These are phyloP conservation scores for Gaertneriomyces sp. DNA, from an alignment of 192 early-diverging fungal genomes.

Conservation along the genomic window DNA sequence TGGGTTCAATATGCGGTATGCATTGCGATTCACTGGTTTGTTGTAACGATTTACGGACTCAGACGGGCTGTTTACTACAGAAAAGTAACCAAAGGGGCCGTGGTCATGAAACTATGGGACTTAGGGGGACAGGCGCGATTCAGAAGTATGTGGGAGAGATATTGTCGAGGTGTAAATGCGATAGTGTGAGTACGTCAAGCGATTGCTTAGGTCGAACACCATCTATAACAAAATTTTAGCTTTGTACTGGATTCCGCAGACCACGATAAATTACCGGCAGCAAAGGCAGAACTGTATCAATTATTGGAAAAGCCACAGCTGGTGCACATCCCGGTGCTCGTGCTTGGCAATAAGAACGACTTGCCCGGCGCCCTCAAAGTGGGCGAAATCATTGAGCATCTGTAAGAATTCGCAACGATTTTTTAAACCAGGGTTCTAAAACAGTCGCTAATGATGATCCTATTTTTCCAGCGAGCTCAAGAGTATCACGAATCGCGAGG, in stretches of 20 bases:
- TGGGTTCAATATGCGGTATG: constrained; percentile 98
- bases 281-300: constrained; percentile 84
- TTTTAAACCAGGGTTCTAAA: neutral
- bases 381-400: constrained; percentile 83
- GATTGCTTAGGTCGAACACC: neutral
- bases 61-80: constrained; percentile 15
- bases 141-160: constrained; percentile 89
- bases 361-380: constrained; percentile 80
- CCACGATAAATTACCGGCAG: constrained; percentile 86
- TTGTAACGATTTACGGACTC: neutral
- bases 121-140: constrained; percentile 95
- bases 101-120: constrained; percentile 99
- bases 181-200: constrained; percentile 71
- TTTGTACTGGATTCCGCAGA: constrained; percentile 98
- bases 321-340: constrained; percentile 90
- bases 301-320: constrained; percentile 92
- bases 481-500: constrained; percentile 86
- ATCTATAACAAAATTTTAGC: constrained; percentile 31
- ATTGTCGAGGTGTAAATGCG: constrained; percentile 84
- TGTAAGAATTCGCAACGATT: constrained; percentile 56
- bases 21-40: constrained; percentile 52
- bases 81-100: constrained; percentile 56
- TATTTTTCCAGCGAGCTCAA: constrained; percentile 67
- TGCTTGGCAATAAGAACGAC: constrained; percentile 99
- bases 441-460: neutral